Base-by-base conservation (phyloP, 768 basidiomycete genomes). In the Daedaleopsis nitida region DNA sequence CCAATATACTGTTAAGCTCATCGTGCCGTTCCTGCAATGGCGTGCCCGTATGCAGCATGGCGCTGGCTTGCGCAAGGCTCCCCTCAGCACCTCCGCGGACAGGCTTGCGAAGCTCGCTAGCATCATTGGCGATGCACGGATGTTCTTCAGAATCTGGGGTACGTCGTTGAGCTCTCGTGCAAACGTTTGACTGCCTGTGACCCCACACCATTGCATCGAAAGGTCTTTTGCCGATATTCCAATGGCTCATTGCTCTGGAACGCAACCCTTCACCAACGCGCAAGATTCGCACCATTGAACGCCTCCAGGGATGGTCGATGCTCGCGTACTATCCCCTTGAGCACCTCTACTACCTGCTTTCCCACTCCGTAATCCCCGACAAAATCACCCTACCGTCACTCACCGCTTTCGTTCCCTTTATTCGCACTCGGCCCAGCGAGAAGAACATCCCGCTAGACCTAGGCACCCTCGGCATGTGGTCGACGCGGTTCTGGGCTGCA, bases 131-230 rank as follows among this genome's bases (percentile, higher is more conserved):
- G 87, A 91, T 71, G 87, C 90, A 0, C 81, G 89, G 57, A 89
- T 81, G 60, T 73, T 94, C 19, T 91, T 88, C 79, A 81, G 91
- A 65, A 80, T 92, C 65, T 92, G 90, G 87, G 92, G 92, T 91
- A 68, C 70, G 84, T 44, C 23, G 9, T 58, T 9, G 17, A 64
- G 13, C 34, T 0, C n/a, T 23, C 35, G 6, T 19, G 55, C 39
- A 35, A 50, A 5, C 1, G 17, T n/a, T n/a, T n/a, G n/a, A n/a
- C 16, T 23, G 38, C 24, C 7, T 32, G 0, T 10, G 14, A 6
- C 21, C 23, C n/a, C 0, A 9, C 48, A 7, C 23, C 32, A 9
- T 8, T 13, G 19, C 17, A 35, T 45, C 16, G 23, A 19, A 62
- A 92, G 91, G 91, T 51, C 75, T 92, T n/a, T 74, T 93, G 17